Evolutionary conservation across 2,329 filamentous ascomycete species (phyloP).

Genomic region (Exophiala dermatitidis): DNA sequence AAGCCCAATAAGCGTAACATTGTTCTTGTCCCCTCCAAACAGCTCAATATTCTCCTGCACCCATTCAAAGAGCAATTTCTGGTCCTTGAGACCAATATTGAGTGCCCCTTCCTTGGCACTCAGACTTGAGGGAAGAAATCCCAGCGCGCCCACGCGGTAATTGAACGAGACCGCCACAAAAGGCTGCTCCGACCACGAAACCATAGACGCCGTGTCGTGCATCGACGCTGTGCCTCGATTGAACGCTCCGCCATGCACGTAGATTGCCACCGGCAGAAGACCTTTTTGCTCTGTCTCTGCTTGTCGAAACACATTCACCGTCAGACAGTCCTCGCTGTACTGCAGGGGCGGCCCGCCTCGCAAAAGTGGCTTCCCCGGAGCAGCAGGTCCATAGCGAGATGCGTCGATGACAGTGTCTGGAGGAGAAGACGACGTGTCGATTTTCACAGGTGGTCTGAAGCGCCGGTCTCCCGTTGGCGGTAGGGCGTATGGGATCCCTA

Average conservation of each 20-base stretch:
- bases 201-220: constrained; percentile 56
- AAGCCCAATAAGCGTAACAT: constrained; percentile 46
- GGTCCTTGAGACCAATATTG: constrained; percentile 36
- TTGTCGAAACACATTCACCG: constrained; percentile 25
- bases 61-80: constrained; percentile 34
- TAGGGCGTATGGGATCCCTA: constrained; percentile 45
- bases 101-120: constrained; percentile 31
- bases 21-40: constrained; percentile 36
- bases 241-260: constrained; percentile 38
- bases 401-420: constrained; percentile 32
- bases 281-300: constrained; percentile 30
- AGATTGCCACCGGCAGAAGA: constrained; percentile 38
- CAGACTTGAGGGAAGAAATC: constrained; percentile 28
- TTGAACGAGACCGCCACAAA: constrained; percentile 41
- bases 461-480: constrained; percentile 43
- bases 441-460: constrained; percentile 37
- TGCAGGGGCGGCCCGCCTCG: constrained; percentile 43
- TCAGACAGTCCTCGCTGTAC: constrained; percentile 31
- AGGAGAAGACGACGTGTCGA: constrained; percentile 20
- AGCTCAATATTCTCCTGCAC: constrained; percentile 28
- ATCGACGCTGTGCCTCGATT: constrained; percentile 28
- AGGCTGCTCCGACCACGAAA: constrained; percentile 40
- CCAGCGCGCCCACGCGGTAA: constrained; percentile 42
- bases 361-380: constrained; percentile 42
- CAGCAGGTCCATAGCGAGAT: constrained; percentile 31